Percentiles rank a stretch among this genome's conserved stretches.
Conservation (phyloP, 495 filamentous ascomycete species). For the Geopyxis carbonaria region DNA sequence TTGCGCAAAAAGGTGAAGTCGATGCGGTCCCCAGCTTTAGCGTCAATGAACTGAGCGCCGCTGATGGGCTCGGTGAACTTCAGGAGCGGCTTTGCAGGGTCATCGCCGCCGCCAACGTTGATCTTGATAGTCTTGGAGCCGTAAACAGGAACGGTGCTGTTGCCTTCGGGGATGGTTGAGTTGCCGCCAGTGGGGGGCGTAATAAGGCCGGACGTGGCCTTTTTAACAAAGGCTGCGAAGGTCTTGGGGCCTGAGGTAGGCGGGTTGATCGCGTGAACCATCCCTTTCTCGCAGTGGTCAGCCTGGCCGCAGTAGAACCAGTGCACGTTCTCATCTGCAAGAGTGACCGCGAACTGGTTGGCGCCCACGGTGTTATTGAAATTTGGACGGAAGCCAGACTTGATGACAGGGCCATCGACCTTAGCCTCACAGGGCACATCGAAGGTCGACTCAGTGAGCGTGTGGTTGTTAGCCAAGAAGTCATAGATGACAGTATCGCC, state of each 20-base stretch:
- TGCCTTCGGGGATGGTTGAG: no score
- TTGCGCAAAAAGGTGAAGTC: conserved; percentile 22
- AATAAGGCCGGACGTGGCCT: no score
- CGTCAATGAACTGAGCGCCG: conserved; percentile 5
- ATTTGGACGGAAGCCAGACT: conserved; percentile 19
- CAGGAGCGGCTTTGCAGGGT: no score
- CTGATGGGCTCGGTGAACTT: no score
- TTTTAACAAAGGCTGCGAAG: no score
- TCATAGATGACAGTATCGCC: conserved; percentile 26
- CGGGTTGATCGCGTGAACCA: conserved; percentile 12
- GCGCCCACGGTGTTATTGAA: conserved; percentile 7
- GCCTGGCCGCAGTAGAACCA: conserved; percentile 44
- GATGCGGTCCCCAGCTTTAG: conserved; percentile 22
- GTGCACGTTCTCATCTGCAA: conserved; percentile 34
- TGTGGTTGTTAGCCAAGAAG: conserved; percentile 25
- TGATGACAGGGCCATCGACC: conserved; percentile 10
- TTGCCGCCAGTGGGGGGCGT: no score
- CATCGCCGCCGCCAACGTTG: no score
- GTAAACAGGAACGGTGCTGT: no score
- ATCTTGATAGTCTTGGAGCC: no score
- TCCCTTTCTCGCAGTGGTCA: conserved; percentile 26
- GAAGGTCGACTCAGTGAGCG: conserved; percentile 26
- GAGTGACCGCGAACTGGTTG: conserved; percentile 21
- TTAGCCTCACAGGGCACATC: conserved; percentile 18
- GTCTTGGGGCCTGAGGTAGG: no score